Percentiles rank a stretch among this genome's conserved stretches.
Conservation (phyloP, 495 filamentous ascomycete species). For the Xylaria palmicola region DNA sequence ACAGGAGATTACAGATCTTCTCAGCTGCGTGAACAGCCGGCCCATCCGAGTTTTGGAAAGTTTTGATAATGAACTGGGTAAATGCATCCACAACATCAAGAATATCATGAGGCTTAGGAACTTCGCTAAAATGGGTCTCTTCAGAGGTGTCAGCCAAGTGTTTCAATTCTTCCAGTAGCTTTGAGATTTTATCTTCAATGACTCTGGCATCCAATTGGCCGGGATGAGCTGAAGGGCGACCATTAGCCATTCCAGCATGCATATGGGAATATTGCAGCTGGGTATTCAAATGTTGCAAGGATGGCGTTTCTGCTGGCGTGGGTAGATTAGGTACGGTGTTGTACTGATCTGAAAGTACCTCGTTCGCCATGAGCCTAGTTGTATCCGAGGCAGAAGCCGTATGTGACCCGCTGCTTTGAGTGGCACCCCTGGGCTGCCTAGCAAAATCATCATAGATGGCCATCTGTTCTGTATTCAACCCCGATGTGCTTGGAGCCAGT, state of each 20-base stretch:
- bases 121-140: conserved; percentile 68
- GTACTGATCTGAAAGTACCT: conserved; percentile 83
- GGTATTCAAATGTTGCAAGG: conserved; percentile 61
- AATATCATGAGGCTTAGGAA: conserved; percentile 63
- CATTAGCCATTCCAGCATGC: conserved; percentile 46
- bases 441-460: conserved; percentile 96
- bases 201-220: conserved; percentile 65
- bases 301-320: conserved; percentile 77
- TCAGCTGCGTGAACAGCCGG: conserved; percentile 66
- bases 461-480: conserved; percentile 88
- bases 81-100: conserved; percentile 61
- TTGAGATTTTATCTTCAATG: conserved; percentile 63
- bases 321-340: conserved; percentile 71
- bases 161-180: conserved; percentile 68
- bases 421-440: conserved; percentile 65
- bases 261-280: conserved; percentile 63
- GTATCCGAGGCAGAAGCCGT: conserved; percentile 50
- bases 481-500: conserved; percentile 58
- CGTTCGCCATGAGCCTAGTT: conserved; percentile 55
- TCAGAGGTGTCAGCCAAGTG: conserved; percentile 61
- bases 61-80: conserved; percentile 53
- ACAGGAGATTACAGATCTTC: conserved; percentile 70
- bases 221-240: conserved; percentile 54
- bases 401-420: conserved; percentile 35
- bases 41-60: conserved; percentile 59